These are phyloP conservation scores for Starmerella roubikii DNA, from an alignment of 805 yeast species.

Conservation along the genomic window DNA sequence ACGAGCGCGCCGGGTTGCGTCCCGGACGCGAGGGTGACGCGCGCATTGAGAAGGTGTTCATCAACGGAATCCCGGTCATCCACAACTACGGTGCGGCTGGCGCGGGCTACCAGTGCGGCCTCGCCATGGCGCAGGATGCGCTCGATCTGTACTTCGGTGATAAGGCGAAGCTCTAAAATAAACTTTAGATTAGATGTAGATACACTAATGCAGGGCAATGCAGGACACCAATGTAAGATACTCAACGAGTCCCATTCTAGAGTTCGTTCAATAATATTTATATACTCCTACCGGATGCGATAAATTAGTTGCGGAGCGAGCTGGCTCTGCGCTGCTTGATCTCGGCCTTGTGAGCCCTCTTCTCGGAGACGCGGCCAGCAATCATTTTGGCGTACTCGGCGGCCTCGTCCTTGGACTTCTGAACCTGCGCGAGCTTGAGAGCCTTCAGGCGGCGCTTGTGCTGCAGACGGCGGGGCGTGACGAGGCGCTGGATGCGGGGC, in stretches of 20 bases:
- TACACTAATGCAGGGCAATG: too few relatives aligned
- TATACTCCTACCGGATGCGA: too few relatives aligned
- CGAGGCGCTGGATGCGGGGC: conserved; percentile 99
- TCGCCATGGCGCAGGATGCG: conserved; percentile 44
- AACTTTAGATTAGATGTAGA: background rate
- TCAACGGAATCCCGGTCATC: conserved; percentile 34
- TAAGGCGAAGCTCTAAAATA: background rate
- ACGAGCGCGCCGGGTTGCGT: conserved; percentile 61
- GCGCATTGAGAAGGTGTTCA: conserved; percentile 45
- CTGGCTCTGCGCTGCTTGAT: conserved; percentile 99
- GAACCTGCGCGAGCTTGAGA: conserved; percentile 90
- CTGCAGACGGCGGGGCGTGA: conserved; percentile 97
- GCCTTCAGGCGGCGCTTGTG: conserved; percentile 96
- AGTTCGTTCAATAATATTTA: too few relatives aligned
- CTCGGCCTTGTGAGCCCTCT: conserved; percentile 97
- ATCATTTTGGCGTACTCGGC: conserved; percentile 98
- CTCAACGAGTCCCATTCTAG: too few relatives aligned
- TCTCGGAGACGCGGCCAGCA: conserved; percentile 96
- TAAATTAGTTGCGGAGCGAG: conserved; percentile 47
- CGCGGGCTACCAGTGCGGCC: conserved; percentile 63
- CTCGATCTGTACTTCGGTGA: conserved; percentile 19
- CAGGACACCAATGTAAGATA: too few relatives aligned
- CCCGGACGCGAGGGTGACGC: conserved; percentile 69
- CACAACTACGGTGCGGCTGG: conserved; percentile 74
- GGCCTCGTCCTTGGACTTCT: conserved; percentile 99